Percentiles rank a stretch among this genome's conserved stretches.
Evolutionary conservation across 1,139 yeast species (phyloP).

Genomic region (Diutina catenulata): DNA sequence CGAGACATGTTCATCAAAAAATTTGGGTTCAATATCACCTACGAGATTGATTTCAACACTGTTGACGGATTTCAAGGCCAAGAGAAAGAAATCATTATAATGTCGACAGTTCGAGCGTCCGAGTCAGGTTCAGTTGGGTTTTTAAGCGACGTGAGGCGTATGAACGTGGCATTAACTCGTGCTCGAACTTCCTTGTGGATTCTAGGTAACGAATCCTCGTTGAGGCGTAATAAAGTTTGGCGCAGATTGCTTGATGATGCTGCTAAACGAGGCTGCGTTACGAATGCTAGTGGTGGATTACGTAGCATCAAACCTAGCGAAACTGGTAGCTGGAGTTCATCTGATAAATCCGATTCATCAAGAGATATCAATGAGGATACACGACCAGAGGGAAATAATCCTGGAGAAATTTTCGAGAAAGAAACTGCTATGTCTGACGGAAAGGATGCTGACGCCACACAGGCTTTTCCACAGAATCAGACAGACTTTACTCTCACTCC

Average conservation of each 20-base stretch:
- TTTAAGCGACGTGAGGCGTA: constrained; percentile 78
- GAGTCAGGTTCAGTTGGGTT: constrained; percentile 67
- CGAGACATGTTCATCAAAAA: constrained; percentile 42
- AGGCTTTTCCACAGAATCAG: no score
- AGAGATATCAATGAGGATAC: no score
- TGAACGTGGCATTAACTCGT: constrained; percentile 94
- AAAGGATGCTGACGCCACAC: no score
- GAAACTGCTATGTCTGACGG: no score
- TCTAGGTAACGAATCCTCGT: constrained; percentile 62
- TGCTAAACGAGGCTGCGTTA: constrained; percentile 25
- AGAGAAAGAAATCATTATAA: constrained; percentile 84
- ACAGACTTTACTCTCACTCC: no score
- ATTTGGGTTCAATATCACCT: constrained; percentile 52
- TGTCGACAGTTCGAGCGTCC: constrained; percentile 91
- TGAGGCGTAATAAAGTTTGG: constrained; percentile 61
- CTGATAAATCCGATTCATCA: no score
- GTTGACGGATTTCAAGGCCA: constrained; percentile 99
- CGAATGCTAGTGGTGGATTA: constrained; percentile 18
- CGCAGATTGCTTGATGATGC: constrained; percentile 54
- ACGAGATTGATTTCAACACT: constrained; percentile 79
- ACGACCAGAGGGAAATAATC: no score
- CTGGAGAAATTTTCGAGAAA: no score
- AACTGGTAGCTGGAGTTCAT: no score
- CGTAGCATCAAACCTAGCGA: no score
- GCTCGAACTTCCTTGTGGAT: constrained; percentile 91